These are phyloP conservation scores for Abelmoschus esculentus DNA, from an alignment of 345 rosid species.

Conservation along the genomic window DNA sequence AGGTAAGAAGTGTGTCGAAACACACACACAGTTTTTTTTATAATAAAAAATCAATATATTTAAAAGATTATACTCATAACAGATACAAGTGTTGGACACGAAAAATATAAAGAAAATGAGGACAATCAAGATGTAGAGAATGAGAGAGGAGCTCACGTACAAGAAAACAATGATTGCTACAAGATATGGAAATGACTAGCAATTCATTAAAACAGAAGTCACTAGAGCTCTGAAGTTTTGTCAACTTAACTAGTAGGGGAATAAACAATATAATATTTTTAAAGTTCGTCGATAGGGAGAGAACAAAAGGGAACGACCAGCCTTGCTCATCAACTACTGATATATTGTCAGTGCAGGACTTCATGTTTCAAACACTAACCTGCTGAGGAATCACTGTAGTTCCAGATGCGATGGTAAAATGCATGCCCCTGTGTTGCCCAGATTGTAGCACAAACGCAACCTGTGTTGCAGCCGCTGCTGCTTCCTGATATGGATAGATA, in stretches of 20 bases:
- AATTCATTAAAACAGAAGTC: background rate
- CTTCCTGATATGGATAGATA: no score
- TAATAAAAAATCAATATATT: background rate
- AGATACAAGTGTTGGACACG: background rate
- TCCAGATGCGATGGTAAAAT: no score
- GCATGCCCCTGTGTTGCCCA: no score
- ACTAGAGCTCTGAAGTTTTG: background rate
- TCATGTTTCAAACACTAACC: constrained; percentile 28
- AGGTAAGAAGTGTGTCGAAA: no score
- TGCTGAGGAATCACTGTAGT: constrained; percentile 32
- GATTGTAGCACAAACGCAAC: no score
- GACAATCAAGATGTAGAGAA: background rate
- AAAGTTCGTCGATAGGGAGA: background rate
- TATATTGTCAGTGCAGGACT: constrained; percentile 1
- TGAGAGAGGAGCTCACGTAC: background rate
- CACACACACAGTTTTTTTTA: background rate
- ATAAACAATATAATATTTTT: background rate
- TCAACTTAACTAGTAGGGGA: background rate
- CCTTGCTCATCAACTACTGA: background rate
- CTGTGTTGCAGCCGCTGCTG: no score
- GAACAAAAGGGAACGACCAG: background rate
- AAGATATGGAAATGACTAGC: background rate
- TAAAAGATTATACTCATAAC: background rate
- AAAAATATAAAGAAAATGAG: no score
- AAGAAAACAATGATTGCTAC: background rate